phyloP scores from a whole-genome alignment of 139 green algal genomes.

The Nannochloris sp. region DNA sequence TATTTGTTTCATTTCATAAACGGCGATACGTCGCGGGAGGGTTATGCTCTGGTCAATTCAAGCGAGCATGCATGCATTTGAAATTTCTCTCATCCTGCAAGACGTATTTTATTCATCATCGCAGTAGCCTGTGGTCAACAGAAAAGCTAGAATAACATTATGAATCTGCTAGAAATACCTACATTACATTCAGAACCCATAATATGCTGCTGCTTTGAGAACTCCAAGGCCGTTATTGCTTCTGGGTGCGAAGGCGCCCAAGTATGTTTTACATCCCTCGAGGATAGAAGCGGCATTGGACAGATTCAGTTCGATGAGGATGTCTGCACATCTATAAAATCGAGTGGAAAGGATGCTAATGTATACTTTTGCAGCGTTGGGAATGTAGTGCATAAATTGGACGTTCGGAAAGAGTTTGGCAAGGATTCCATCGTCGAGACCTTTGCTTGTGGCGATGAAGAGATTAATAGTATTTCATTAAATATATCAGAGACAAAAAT shows the following conservation, averaged over 20 bases:
- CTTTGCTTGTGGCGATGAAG: constrained; percentile 27
- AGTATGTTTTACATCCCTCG: too few relatives aligned
- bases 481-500: constrained; percentile 25
- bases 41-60: background rate
- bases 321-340: constrained; percentile 13
- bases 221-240: background rate
- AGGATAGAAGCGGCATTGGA: too few relatives aligned
- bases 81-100: background rate
- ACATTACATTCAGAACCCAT: background rate
- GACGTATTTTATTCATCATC: background rate
- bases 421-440: constrained; percentile 9
- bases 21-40: background rate
- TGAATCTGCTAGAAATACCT: constrained; percentile 5
- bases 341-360: background rate
- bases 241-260: too few relatives aligned
- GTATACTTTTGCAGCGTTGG: constrained; percentile 6
- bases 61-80: background rate
- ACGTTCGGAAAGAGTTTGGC: constrained; percentile 16
- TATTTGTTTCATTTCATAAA: too few relatives aligned
- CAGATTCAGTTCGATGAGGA: background rate
- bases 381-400: constrained; percentile 6
- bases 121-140: background rate
- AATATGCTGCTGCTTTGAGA: background rate
- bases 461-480: constrained; percentile 44
- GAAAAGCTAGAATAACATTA: too few relatives aligned